phyloP scores from a whole-genome alignment of 306 rosid genomes.

The Hylodesmum podocarpum region DNA sequence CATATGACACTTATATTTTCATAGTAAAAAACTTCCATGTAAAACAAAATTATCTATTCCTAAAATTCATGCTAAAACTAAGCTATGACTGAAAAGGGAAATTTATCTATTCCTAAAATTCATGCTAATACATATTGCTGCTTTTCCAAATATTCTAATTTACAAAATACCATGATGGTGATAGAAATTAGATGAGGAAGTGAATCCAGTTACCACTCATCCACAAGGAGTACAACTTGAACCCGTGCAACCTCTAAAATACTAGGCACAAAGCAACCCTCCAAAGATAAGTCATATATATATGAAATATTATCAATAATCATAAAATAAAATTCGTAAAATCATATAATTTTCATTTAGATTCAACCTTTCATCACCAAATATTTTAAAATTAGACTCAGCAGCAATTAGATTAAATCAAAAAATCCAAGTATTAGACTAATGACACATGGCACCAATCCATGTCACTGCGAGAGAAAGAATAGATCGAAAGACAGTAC shows the following conservation, averaged over 20 bases:
- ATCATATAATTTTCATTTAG: background rate
- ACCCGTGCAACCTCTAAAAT: background rate
- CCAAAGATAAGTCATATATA: background rate
- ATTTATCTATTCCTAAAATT: too few relatives aligned
- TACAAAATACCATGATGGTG: too few relatives aligned
- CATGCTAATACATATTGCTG: too few relatives aligned
- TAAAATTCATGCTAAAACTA: too few relatives aligned
- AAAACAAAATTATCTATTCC: too few relatives aligned
- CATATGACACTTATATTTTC: too few relatives aligned
- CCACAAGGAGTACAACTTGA: background rate
- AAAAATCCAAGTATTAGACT: background rate
- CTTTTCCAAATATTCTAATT: too few relatives aligned
- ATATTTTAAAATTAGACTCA: background rate
- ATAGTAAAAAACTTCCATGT: too few relatives aligned
- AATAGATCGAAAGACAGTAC: background rate
- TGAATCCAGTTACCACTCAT: background rate
- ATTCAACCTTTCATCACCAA: background rate
- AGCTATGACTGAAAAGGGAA: too few relatives aligned
- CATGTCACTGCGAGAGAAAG: background rate
- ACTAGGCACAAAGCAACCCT: background rate
- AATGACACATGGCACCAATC: background rate
- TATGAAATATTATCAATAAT: background rate
- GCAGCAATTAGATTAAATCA: background rate
- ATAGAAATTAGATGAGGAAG: background rate
- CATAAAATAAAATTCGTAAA: background rate